A percentile compares a stretch with the other conserved stretches of the same genome.
These are phyloP conservation scores for Oryza punctata DNA, from an alignment of 176 grass and related monocot genomes.

Conservation along the genomic window DNA sequence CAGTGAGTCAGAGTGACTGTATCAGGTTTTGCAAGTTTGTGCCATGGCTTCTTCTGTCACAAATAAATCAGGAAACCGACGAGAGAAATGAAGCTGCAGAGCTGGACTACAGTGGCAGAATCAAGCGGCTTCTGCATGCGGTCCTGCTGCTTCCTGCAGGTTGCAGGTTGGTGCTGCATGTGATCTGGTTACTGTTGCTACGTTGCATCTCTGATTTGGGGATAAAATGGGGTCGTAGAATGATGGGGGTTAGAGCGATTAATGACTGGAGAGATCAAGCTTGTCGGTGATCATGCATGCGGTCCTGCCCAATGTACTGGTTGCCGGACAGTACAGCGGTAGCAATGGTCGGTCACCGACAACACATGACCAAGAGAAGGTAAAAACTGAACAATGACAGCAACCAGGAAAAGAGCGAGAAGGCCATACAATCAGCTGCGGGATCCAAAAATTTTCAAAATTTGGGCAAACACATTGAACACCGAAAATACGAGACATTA, in stretches of 20 bases:
- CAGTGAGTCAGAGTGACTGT: background rate
- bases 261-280: background rate
- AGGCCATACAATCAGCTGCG: no score
- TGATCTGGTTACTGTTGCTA: background rate
- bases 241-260: background rate
- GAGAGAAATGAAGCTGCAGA: background rate
- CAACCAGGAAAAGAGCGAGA: no score
- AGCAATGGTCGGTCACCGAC: background rate
- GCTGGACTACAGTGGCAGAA: background rate
- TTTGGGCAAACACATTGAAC: no score
- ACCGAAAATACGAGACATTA: no score
- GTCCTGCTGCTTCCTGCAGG: background rate
- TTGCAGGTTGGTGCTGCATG: background rate
- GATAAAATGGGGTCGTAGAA: background rate
- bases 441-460: no score
- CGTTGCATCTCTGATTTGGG: background rate
- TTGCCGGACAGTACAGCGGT: background rate
- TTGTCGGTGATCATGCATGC: background rate
- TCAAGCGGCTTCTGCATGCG: background rate
- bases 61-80: background rate
- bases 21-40: background rate
- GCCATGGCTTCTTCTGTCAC: background rate
- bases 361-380: background rate
- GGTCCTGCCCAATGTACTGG: background rate
- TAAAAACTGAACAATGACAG: background rate